These are phyloP conservation scores for Entamoeba moshkovskii DNA, from an alignment of 208 protist species.

Conservation along the genomic window DNA sequence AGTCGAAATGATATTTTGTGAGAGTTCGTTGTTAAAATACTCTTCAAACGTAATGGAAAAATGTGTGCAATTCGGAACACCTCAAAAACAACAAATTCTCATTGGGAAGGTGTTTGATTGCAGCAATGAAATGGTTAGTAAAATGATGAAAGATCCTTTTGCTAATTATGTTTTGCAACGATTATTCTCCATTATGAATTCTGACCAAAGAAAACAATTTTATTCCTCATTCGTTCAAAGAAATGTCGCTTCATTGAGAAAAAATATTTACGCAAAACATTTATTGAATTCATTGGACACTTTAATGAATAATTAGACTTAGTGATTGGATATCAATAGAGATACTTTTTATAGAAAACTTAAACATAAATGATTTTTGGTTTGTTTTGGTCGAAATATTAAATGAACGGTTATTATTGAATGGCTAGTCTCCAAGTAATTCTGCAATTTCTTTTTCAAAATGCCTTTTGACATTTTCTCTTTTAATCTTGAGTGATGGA, in stretches of 20 bases:
- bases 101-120: neutral
- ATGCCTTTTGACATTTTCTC: neutral
- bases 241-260: neutral
- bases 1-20: neutral
- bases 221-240: neutral
- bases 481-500: constrained; percentile 20
- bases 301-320: too few relatives aligned
- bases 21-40: neutral
- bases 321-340: too few relatives aligned
- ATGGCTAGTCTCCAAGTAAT: too few relatives aligned
- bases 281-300: neutral
- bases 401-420: too few relatives aligned
- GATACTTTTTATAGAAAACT: too few relatives aligned
- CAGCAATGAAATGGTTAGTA: neutral
- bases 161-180: constrained; percentile 9
- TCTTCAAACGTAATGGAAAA: constrained; percentile 9
- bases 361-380: too few relatives aligned
- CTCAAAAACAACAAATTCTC: neutral
- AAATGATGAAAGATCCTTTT: constrained; percentile 4
- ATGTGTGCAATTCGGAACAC: neutral
- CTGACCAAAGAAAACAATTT: neutral
- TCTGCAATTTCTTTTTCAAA: constrained; percentile 13
- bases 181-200: neutral
- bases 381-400: too few relatives aligned
- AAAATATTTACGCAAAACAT: neutral